These are phyloP conservation scores for Ricinus communis DNA, from an alignment of 345 rosid genomes.

Conservation along the genomic window DNA sequence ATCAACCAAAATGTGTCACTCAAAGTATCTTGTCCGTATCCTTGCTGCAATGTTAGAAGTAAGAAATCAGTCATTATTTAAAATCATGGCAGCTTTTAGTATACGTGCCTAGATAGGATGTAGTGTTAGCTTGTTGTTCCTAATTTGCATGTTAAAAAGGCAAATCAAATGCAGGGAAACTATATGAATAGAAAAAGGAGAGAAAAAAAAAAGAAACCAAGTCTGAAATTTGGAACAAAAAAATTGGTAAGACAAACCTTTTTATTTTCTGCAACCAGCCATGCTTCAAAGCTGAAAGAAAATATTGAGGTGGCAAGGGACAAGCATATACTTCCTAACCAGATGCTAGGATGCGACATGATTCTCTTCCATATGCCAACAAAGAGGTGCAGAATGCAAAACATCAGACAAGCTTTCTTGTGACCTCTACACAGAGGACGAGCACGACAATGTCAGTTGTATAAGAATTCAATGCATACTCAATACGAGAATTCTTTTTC, in stretches of 20 bases:
- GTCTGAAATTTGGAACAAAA: too few relatives aligned
- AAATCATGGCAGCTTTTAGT: neutral
- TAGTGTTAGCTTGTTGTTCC: neutral
- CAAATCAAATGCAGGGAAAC: neutral
- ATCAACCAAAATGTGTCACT: conserved; percentile 89
- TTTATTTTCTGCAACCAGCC: conserved; percentile 79
- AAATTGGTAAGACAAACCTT: conserved; percentile 61
- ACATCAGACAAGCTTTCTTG: conserved; percentile 66
- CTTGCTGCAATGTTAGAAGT: conserved; percentile 58
- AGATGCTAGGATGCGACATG: conserved; percentile 48
- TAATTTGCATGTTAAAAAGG: neutral
- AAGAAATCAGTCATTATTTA: conserved; percentile 3
- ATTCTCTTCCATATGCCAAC: conserved; percentile 77
- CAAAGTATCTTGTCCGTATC: conserved; percentile 69
- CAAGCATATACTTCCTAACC: conserved; percentile 59
- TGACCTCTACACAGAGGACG: conserved; percentile 53
- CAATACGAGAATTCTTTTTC: neutral
- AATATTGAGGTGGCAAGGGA: conserved; percentile 69
- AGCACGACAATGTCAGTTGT: conserved; percentile 3
- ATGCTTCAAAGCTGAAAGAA: conserved; percentile 80
- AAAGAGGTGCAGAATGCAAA: conserved; percentile 65
- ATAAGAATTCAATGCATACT: too few relatives aligned
- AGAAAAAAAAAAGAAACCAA: too few relatives aligned
- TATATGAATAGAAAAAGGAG: too few relatives aligned
- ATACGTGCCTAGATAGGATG: neutral